Evolutionary conservation across 2,329 filamentous ascomycete genomes (phyloP), one percentile per base, ranked within the genome.

Genomic region (Cladosporium austrohemisphaericum): DNA sequence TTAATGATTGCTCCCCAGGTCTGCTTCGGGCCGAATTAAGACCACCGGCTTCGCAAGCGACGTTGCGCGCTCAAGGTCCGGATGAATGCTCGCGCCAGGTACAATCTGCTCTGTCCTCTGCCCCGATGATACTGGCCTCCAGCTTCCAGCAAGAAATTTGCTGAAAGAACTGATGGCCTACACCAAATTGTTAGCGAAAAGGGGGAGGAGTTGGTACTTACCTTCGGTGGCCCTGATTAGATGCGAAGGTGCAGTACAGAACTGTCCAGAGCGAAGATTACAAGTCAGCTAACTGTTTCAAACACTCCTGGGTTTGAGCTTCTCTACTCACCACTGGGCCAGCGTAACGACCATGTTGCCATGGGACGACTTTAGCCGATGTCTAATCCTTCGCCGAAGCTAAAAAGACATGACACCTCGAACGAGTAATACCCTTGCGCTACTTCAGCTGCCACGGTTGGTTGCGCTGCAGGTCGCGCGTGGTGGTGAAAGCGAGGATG

Each of bases 191-290:
- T 40, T 10, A 40, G 22, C 36, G 36, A 14, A 40, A 18, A 18
- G 14, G 16, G 36, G 36, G 36, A 35, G 36, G n/a, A 1, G 6
- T 40, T 14, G 20, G n/a, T 9, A 40, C 37, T 5, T 40, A 43
- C 41, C 41, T 33, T 43, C n/a, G 19, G 26, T 43, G 28, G 41
- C 4, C 28, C 41, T 32, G 41, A 25, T n/a, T n/a, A 43, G 41
- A 28, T 32, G 28, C 41, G 13, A 43, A n/a, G n/a, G n/a, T n/a
- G 41, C 11, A 23, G n/a, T 11, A 18, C 11, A 32, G 41, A 26
- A 43, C 41, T 32, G 11, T n/a, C 18, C 26, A 33, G n/a, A n/a
- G n/a, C 41, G 9, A 5, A 16, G 28, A n/a, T n/a, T n/a, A n/a
- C 28, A 13, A 43, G 41, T 18, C 9, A 5, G 25, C 20, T 10